Base-by-base conservation (phyloP, 2,329 filamentous ascomycete genomes). In the Decorospora gaudefroyi region DNA sequence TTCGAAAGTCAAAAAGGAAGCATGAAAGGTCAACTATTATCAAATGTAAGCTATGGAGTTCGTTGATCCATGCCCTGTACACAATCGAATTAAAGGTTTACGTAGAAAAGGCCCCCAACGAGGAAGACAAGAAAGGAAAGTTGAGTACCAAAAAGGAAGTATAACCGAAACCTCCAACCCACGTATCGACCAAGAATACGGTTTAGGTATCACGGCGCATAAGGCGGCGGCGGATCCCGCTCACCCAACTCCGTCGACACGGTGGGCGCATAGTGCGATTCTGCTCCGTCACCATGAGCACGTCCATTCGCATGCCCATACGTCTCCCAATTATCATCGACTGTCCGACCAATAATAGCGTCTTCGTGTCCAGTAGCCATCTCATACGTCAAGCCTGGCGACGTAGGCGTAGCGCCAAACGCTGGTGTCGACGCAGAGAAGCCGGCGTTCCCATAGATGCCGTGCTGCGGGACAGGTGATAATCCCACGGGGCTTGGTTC, bases 401-500 rank as follows among this genome's bases (percentile, higher is more conserved):
- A 57, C 2, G 44, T 60, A 6, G 56, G 48, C 6, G 55, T 51
- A 27, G 57, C 53, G 7, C 56, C 55, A 29, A 69, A 56, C 0
- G 60, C 53, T 0, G 67, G 65, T 4, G 55, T 55, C 0, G 64
- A 68, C 7, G 57, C 51, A 2, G 64, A 63, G 48, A 65, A 68
- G 1, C 52, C 54, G 2, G 51, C 30, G 29, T 64, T 65, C 10
- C 50, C 52, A 29, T 67, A 68, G 2, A 56, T 26, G 43, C 54
- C 28, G 33, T 47, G 12, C 33, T 49, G 49, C 9, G 60, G 51
- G 22, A 50, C 51, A 13, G 59, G 41, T 9, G 27, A 30, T 1
- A 48, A 23, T 3, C 47, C 36, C 28, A 46, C 55, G 8, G 51
- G 48, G 6, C 38, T 31, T 12, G 27, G n/a, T 5, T 56, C 34